These are phyloP conservation scores for Talaromyces sp. DNA, from an alignment of 2,329 filamentous ascomycete genomes.

Conservation along the genomic window DNA sequence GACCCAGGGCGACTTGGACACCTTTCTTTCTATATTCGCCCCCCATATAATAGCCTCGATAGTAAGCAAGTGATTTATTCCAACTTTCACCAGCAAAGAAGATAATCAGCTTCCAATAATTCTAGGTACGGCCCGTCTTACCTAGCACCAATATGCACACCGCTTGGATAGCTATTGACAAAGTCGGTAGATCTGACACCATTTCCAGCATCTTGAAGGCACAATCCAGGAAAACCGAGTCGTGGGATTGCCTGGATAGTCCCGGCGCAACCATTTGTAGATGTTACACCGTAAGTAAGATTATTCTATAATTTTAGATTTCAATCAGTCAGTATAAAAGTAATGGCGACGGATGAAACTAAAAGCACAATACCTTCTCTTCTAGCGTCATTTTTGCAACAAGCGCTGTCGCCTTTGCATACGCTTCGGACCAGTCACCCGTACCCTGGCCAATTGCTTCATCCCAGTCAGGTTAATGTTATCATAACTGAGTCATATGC, in stretches of 20 bases:
- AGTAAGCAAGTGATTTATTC: background rate
- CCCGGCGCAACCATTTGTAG: constrained; percentile 24
- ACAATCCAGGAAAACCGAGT: constrained; percentile 32
- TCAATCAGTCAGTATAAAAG: background rate
- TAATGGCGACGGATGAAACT: background rate
- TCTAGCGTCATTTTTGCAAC: background rate
- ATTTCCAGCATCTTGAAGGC: constrained; percentile 38
- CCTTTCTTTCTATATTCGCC: background rate
- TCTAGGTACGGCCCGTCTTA: background rate
- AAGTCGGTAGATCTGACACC: constrained; percentile 24
- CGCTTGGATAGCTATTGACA: background rate
- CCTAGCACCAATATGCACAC: background rate
- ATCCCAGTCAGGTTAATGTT: background rate
- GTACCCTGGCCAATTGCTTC: background rate
- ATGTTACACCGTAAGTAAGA: constrained; percentile 14
- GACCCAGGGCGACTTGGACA: background rate
- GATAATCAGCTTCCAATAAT: background rate
- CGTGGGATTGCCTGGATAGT: constrained; percentile 27
- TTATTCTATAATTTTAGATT: background rate
- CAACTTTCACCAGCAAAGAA: background rate
- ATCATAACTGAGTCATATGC: background rate
- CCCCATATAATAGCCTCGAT: background rate
- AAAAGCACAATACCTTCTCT: background rate
- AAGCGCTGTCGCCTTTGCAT: background rate
- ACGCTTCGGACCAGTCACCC: background rate